phyloP scores from a whole-genome alignment of 1,139 yeast genomes.

The Yamadazyma buinensis region DNA sequence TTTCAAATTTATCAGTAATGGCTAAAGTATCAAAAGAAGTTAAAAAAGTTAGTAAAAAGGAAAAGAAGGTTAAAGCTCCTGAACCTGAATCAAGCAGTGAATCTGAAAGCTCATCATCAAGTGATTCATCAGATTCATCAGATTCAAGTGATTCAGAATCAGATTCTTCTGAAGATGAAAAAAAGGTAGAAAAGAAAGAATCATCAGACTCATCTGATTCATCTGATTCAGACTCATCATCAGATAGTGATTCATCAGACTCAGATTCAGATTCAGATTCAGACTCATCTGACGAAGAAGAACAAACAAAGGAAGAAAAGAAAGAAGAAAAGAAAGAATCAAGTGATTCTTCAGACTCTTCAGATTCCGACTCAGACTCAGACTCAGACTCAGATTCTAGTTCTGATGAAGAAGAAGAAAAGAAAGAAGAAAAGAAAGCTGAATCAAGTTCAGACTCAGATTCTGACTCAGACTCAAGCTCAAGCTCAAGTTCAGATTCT shows the following conservation, averaged over 20 bases:
- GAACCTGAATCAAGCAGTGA: constrained; percentile 8
- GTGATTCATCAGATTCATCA: too few species aligned
- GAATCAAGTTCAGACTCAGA: constrained; percentile 12
- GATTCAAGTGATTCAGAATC: constrained; percentile 11
- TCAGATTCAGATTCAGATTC: constrained; percentile 16
- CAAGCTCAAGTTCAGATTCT: constrained; percentile 19
- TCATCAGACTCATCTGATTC: constrained; percentile 2
- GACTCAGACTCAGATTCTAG: constrained; percentile 16
- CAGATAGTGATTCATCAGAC: constrained; percentile 7
- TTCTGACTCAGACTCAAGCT: constrained; percentile 25
- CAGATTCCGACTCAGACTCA: constrained; percentile 15
- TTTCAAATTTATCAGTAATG: constrained; percentile 15
- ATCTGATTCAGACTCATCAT: constrained; percentile 11
- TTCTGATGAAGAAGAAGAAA: constrained; percentile 13
- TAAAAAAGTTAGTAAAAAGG: constrained; percentile 19
- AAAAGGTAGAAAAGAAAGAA: constrained; percentile 14
- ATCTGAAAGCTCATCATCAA: too few species aligned
- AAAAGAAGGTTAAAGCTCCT: constrained; percentile 13
- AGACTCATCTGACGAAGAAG: constrained; percentile 14
- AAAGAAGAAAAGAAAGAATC: constrained; percentile 4
- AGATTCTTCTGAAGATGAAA: constrained; percentile 10
- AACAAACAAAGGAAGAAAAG: constrained; percentile 17
- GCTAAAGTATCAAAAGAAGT: constrained; percentile 21
- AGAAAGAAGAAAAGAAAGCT: constrained; percentile 18
- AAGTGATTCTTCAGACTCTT: constrained; percentile 10